These are phyloP conservation scores for Colletotrichum sidae DNA, from an alignment of 2,329 filamentous ascomycete species.

Conservation along the genomic window DNA sequence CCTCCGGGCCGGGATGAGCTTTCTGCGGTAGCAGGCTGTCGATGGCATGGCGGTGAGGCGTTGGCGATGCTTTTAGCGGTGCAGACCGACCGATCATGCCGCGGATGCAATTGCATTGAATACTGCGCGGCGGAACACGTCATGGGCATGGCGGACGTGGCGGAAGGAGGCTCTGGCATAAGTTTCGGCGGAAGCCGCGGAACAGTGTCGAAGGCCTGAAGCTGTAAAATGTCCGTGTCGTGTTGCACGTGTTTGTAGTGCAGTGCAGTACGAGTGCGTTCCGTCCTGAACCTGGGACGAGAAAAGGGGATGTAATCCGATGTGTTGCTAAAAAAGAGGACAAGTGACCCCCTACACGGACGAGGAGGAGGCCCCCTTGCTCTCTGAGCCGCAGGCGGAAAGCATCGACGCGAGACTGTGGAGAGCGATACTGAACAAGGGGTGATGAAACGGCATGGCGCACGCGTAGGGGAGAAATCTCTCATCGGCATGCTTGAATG, in stretches of 20 bases:
- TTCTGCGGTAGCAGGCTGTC: not conserved
- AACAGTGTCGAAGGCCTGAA: conserved; percentile 25
- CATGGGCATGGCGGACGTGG: conserved; percentile 28
- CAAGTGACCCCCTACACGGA: conserved; percentile 9
- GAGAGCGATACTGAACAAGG: conserved; percentile 20
- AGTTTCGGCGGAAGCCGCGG: conserved; percentile 36
- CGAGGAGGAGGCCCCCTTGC: conserved; percentile 25
- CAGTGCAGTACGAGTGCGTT: conserved; percentile 21
- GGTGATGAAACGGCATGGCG: conserved; percentile 29
- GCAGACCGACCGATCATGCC: conserved; percentile 34
- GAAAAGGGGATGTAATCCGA: conserved; percentile 31
- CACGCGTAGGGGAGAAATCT: conserved; percentile 22
- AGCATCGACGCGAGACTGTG: conserved; percentile 27
- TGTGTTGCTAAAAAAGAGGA: conserved; percentile 18
- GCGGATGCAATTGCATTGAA: conserved; percentile 30
- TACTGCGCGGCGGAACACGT: conserved; percentile 33
- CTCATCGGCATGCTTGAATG: conserved; percentile 25
- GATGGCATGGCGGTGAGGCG: conserved; percentile 6
- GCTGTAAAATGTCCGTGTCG: conserved; percentile 29
- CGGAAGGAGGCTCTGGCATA: conserved; percentile 30
- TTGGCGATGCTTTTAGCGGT: conserved; percentile 9
- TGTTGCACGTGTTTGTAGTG: conserved; percentile 25
- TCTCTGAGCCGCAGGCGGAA: conserved; percentile 18
- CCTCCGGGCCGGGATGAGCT: conserved; percentile 9
- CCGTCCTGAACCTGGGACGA: conserved; percentile 37